Percentiles rank a stretch among this genome's conserved stretches.
Conservation (phyloP, 2,329 filamentous ascomycete species). For the Claviceps spartinae region DNA sequence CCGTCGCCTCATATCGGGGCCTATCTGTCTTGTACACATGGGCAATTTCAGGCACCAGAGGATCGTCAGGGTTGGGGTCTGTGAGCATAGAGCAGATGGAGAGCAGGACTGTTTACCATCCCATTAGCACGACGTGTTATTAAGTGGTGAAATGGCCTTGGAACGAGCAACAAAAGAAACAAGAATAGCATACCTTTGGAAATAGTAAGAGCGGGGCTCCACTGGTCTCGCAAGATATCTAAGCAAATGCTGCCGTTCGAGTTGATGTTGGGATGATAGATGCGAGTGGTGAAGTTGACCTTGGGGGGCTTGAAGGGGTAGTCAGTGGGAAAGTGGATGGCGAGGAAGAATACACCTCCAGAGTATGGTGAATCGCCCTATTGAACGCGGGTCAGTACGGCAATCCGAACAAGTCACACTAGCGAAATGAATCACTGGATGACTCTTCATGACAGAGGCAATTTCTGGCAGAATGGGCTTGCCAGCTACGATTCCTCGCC, state of each 20-base stretch:
- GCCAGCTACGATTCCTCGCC: not conserved
- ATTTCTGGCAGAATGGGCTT: not conserved
- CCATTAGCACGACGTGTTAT: conserved; percentile 2
- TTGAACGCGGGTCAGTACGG: conserved; percentile 15
- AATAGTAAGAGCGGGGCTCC: conserved; percentile 96
- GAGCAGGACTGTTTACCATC: conserved; percentile 55
- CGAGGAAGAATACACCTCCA: conserved; percentile 96
- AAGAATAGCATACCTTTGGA: conserved; percentile 65
- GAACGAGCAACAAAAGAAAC: not conserved
- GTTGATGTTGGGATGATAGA: conserved; percentile 99
- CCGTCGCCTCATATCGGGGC: conserved; percentile 87
- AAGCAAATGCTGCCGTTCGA: conserved; percentile 98
- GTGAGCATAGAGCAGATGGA: conserved; percentile 99
- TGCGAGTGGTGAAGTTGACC: conserved; percentile 99
- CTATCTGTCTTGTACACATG: conserved; percentile 99
- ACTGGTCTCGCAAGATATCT: conserved; percentile 97
- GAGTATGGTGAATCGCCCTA: conserved; percentile 95
- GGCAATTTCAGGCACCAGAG: conserved; percentile 95
- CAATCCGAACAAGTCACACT: not conserved
- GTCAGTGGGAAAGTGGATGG: conserved; percentile 98
- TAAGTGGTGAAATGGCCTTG: too few relatives aligned
- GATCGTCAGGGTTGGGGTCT: conserved; percentile 97
- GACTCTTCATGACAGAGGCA: not conserved
- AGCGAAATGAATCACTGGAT: not conserved
- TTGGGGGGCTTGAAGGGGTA: conserved; percentile 99